Base-by-base conservation (phyloP, 1,139 yeast species). In the Tardiomyces digboiensis region DNA sequence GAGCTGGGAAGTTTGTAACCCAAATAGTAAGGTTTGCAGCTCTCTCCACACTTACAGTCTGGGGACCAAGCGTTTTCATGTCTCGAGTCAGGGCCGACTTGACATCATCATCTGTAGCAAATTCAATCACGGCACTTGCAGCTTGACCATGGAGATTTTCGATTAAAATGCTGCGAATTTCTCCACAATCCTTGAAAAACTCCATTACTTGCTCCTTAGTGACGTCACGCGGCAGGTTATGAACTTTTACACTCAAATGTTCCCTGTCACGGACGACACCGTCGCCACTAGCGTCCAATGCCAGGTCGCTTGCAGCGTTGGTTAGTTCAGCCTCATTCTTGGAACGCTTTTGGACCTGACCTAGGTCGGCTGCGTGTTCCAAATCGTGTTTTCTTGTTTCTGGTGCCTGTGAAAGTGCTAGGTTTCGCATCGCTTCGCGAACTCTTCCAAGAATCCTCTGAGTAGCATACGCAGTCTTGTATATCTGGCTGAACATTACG, bases 1-100 rank as follows among this genome's bases (percentile, higher is more conserved):
- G 58, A 0, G 88, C 82, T 0, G 94, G 88, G 53, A 75, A 86
- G 54, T 86, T 86, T 0, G 93, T 76, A 2, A 78, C 79, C 76
- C 82, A 83, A 0, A 83, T 53, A 0, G 83, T 79, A 12, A 75
- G 66, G 6, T 71, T 65, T 18, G 59, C 52, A 1, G 29, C 40
- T 5, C 23, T 8, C 7, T 14, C 3, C 7, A 38, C 29, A 19
- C 23, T 13, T 5, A 21, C 18, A 13, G 18, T 21, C 7, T 21
- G 20, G 3, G 22, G 5, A 4, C 8, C 10, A 21, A 38, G 40
- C 21, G 53, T 49, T 54, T 81, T 82, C 47, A 65, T 66, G 37
- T 77, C 74, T 50, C 74, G 78, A 0, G 89, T 80, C 41, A 82
- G 59, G 0, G 89, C 86, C 1, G 81, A 62, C 12, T 78, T 61